Evolutionary conservation across 805 yeast species (phyloP), one percentile per base, ranked within the genome.

Genomic region (Wickerhamomyces hampshirensis): DNA sequence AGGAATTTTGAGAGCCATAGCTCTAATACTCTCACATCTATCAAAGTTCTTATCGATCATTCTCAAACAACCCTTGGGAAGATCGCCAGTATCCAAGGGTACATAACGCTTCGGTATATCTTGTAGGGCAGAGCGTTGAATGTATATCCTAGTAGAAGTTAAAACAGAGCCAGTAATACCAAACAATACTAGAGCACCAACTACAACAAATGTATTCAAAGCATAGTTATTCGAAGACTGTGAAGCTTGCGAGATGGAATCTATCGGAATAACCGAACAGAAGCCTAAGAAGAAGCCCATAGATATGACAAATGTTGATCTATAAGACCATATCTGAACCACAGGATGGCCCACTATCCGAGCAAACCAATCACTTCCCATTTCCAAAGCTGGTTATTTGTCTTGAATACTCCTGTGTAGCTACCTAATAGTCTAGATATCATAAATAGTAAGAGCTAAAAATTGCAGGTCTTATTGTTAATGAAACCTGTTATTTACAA

Each of bases 51-150:
- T 47, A 4, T 56, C 44, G 17, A 80, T 66, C 47, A 59, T 50
- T 5, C 51, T 46, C 28, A 71, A 58, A 39, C 73, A 65, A 3
- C 60, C 55, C n/a, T 56, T 57, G 1, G 84, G 80, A 28, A 80
- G 55, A 48, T 80, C 86, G 40, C 73, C 78, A 6, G 68, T 59
- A 21, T 77, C 72, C 13, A 76, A 66, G 2, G 95, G 89, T 18
- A 88, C 68, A 56, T 86, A 87, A 15, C 75, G 63, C 43, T 82
- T 74, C 0, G 97, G 97, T 14, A 89, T 84, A 46, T 83, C 93
- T 40, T 76, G 74, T 43, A 88, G 52, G 33, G 80, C 65, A 35
- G 75, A 68, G 39, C 80, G 68, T 37, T 73, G 67, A 17, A 72
- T 68, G 38, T 78, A 63, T 6, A 86, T 62, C 38, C 98, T 68